Conservation (phyloP, 345 rosid species). For the Citrus maxima region DNA sequence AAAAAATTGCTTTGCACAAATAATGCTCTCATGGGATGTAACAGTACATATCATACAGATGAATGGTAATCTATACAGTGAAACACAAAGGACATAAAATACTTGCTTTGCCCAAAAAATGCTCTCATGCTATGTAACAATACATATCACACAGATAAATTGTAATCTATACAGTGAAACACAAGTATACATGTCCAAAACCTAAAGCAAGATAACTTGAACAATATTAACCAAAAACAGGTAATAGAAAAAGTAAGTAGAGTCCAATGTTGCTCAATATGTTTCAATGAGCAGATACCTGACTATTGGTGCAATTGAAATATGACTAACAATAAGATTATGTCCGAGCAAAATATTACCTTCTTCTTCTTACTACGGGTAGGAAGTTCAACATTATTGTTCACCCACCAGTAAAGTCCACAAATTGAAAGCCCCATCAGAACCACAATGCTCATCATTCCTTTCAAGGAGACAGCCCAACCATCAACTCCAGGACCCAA, state of each 20-base stretch:
- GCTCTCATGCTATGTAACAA: background rate
- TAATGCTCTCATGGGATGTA: background rate
- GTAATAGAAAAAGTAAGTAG: background rate
- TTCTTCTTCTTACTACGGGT: slow-evolving; percentile 96
- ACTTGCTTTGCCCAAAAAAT: background rate
- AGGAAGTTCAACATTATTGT: slow-evolving; percentile 68
- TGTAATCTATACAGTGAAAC: background rate
- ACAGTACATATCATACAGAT: background rate
- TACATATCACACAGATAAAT: background rate
- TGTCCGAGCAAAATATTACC: slow-evolving; percentile 35
- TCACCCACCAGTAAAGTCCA: slow-evolving; percentile 94
- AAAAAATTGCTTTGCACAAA: background rate
- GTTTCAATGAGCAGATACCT: background rate
- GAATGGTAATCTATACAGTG: background rate
- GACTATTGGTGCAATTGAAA: background rate
- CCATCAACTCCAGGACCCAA: slow-evolving; percentile 99
- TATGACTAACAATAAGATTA: background rate
- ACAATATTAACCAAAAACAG: background rate
- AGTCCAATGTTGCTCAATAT: background rate
- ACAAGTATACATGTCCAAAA: background rate
- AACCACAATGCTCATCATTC: slow-evolving; percentile 96
- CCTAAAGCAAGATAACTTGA: background rate
- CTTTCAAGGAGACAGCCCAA: slow-evolving; percentile 94
- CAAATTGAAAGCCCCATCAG: slow-evolving; percentile 82
- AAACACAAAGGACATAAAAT: background rate